These are phyloP conservation scores for Helicostylum pulchrum DNA, from an alignment of 192 early-diverging fungal genomes.

Conservation along the genomic window DNA sequence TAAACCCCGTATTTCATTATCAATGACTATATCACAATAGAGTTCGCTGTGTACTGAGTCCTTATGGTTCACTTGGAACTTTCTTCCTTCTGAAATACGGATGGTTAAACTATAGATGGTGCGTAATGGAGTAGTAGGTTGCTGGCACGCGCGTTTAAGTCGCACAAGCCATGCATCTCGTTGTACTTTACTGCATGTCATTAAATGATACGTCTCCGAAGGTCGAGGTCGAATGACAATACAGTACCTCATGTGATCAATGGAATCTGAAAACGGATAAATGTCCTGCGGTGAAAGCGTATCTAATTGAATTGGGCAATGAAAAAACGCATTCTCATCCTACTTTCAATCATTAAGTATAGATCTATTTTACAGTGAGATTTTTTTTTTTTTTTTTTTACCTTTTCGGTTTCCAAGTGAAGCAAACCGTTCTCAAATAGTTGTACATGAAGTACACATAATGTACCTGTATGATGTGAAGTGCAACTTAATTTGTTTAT, in stretches of 20 bases:
- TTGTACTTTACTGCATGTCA: conserved; percentile 11
- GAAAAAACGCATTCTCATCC: conserved; percentile 7
- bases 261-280: conserved; percentile 11
- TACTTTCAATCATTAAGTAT: background rate
- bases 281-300: background rate
- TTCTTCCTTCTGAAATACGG: conserved; percentile 13
- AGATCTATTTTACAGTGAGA: background rate
- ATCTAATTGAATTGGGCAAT: conserved; percentile 10
- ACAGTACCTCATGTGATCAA: conserved; percentile 14
- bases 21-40: conserved; percentile 44
- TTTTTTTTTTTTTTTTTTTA: too few relatives aligned
- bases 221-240: conserved; percentile 9
- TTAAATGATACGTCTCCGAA: conserved; percentile 7
- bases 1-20: conserved; percentile 38
- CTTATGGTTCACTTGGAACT: conserved; percentile 14
- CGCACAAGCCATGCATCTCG: conserved; percentile 13
- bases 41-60: conserved; percentile 25
- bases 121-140: background rate
- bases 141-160: background rate
- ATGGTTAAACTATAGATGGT: conserved; percentile 8
- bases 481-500: conserved; percentile 10
- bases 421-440: conserved; percentile 10
- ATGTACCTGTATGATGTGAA: conserved; percentile 7
- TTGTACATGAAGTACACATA: conserved; percentile 9
- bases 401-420: conserved; percentile 15